Evolutionary conservation across 2,329 filamentous ascomycete species (phyloP), one percentile per base, ranked within the genome.

Genomic region (Ceratocystis huliohia): DNA sequence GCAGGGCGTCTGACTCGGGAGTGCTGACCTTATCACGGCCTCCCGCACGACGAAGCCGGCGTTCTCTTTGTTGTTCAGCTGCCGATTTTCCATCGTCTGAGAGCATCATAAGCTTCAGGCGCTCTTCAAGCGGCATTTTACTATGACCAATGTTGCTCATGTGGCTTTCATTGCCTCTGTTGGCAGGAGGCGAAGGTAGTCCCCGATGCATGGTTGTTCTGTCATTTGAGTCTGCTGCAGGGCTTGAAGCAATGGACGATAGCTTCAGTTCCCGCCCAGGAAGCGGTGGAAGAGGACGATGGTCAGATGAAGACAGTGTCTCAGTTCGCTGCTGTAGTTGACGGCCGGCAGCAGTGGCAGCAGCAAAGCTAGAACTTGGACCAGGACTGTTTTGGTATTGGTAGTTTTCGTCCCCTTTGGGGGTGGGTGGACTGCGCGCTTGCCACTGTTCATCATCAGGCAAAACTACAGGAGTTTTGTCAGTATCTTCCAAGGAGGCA

Each of bases 401-500:
- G 1, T 50, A 53, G 10, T 85, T 84, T 46, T 89, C 86, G 46
- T 72, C 72, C 61, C 65, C 68, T 57, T 61, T 61, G 48, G 73
- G 71, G 65, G 75, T 71, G 6, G 84, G 71, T 17, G 66, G 66
- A 59, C 66, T 68, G n/a, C 64, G 63, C 80, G 85, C 74, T 69
- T 89, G 86, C 94, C 94, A 99, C 22, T 64, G 63, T 20, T 68
- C 63, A 74, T 96, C 91, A 72, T 97, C 94, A 0, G 94, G 94
- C 25, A 95, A 84, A n/a, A 99, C 93, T 10, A 99, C 94, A 0
- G 94, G 94, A 0, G 94, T 97, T 80, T 97, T 97, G 73, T 96
- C 91, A 4, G 91, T 93, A 73, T 97, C 93, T 76, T 97, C 93
- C 1, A 97, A 82, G 5, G 91, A 96, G 15, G 90, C 93, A 75